Percentiles rank a stretch among this genome's conserved stretches.
phyloP scores from a whole-genome alignment of 257 asterid genomes.

The Leonotis leonurus region DNA sequence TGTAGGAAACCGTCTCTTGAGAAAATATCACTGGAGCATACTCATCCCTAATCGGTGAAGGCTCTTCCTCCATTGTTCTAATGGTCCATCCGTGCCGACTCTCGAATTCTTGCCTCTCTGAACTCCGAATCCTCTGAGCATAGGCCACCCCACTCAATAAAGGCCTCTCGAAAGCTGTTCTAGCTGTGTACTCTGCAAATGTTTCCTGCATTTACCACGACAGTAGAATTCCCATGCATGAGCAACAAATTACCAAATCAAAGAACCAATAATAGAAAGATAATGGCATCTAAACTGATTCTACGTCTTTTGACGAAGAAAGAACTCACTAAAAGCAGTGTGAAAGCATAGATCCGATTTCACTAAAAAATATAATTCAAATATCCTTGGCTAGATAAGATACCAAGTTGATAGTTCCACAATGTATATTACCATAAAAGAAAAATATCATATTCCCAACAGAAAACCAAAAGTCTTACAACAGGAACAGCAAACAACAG shows the following conservation, averaged over 20 bases:
- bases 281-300: neutral
- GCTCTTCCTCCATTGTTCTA: constrained; percentile 73
- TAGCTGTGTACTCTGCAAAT: constrained; percentile 83
- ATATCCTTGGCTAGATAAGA: too few species aligned
- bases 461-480: too few species aligned
- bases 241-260: neutral
- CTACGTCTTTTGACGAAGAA: neutral
- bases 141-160: constrained; percentile 87
- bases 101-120: constrained; percentile 75
- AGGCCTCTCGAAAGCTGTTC: constrained; percentile 95
- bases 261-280: neutral
- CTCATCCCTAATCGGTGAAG: constrained; percentile 80
- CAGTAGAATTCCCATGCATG: too few species aligned
- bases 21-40: constrained; percentile 88
- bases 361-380: too few species aligned
- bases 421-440: neutral
- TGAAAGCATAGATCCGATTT: too few species aligned
- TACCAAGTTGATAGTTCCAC: neutral
- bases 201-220: constrained; percentile 61
- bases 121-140: constrained; percentile 68
- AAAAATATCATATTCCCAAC: neutral
- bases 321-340: too few species aligned
- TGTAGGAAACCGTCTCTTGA: constrained; percentile 86
- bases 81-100: constrained; percentile 76
- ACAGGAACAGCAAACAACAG: neutral